Conservation (phyloP, 1,139 yeast genomes). For the Geotrichum aggregatum region DNA sequence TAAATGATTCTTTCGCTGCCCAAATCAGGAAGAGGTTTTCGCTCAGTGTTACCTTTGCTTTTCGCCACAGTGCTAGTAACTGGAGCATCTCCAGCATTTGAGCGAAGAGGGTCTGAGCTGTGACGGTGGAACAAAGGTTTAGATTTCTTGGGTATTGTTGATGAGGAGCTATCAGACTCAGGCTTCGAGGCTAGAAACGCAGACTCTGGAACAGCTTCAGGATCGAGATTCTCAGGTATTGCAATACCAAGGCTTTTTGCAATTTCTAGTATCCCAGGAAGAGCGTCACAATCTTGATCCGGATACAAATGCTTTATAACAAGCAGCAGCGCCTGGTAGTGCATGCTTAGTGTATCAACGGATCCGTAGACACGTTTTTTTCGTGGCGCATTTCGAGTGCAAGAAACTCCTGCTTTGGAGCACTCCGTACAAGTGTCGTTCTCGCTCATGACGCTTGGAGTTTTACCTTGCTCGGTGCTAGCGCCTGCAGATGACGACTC, state of each 20-base stretch:
- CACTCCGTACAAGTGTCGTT: slow-evolving; percentile 18
- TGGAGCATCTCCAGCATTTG: background rate
- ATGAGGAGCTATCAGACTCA: background rate
- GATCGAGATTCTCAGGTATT: slow-evolving; percentile 15
- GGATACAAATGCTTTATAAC: slow-evolving; percentile 17
- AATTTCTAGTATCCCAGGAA: slow-evolving; percentile 12
- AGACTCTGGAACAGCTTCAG: slow-evolving; percentile 16
- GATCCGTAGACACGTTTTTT: slow-evolving; percentile 22
- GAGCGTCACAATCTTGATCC: slow-evolving; percentile 18
- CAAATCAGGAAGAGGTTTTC: slow-evolving; percentile 18
- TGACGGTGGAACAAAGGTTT: background rate
- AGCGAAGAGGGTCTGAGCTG: background rate
- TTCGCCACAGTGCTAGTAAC: background rate
- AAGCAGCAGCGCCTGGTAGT: slow-evolving; percentile 19
- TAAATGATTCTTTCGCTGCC: slow-evolving; percentile 21
- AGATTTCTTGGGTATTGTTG: background rate
- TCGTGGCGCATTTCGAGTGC: slow-evolving; percentile 20
- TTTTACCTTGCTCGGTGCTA: background rate
- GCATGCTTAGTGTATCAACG: slow-evolving; percentile 19
- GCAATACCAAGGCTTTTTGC: slow-evolving; percentile 10
- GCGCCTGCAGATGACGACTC: background rate
- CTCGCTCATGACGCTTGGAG: slow-evolving; percentile 10
- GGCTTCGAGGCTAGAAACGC: slow-evolving; percentile 10
- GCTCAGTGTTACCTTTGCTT: background rate
- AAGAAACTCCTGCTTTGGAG: slow-evolving; percentile 15